Percentiles rank a stretch among this genome's conserved stretches.
Conservation (phyloP, 371 early-diverging fungal species). For the Saksenaea oblongispora region DNA sequence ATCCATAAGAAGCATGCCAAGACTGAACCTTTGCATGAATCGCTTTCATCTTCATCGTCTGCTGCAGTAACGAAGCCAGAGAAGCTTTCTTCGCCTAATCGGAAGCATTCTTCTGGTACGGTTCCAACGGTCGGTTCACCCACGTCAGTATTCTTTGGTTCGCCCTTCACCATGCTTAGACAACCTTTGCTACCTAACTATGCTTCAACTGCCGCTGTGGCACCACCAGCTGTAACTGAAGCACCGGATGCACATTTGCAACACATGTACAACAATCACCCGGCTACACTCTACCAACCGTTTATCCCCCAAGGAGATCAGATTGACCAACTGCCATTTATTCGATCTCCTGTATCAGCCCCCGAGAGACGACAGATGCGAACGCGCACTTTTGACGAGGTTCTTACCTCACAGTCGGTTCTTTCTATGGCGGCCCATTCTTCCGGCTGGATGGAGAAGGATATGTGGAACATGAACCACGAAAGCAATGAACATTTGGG, state of each 20-base stretch:
- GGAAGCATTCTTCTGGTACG: neutral
- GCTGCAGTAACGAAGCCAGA: neutral
- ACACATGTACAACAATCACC: neutral
- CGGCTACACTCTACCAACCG: neutral
- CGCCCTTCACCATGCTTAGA: neutral
- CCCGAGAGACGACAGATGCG: neutral
- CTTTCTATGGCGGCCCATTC: neutral
- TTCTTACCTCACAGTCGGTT: neutral
- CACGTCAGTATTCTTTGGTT: neutral
- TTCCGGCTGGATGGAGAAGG: constrained; percentile 1
- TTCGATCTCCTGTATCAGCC: neutral
- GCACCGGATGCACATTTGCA: neutral
- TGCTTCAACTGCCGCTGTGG: neutral
- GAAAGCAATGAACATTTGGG: neutral
- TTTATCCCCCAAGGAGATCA: neutral
- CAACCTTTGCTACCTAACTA: neutral
- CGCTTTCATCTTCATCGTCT: neutral
- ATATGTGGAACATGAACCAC: neutral
- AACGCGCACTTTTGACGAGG: neutral
- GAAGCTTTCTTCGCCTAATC: neutral
- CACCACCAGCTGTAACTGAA: neutral
- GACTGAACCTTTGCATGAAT: neutral
- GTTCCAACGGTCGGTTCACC: neutral
- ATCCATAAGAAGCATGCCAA: neutral
- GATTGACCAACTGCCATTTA: neutral